A percentile compares a stretch with the other conserved stretches of the same genome.
Conservation (phyloP, 2,329 filamentous ascomycete species). For the Pseudofabraea citricarpa region DNA sequence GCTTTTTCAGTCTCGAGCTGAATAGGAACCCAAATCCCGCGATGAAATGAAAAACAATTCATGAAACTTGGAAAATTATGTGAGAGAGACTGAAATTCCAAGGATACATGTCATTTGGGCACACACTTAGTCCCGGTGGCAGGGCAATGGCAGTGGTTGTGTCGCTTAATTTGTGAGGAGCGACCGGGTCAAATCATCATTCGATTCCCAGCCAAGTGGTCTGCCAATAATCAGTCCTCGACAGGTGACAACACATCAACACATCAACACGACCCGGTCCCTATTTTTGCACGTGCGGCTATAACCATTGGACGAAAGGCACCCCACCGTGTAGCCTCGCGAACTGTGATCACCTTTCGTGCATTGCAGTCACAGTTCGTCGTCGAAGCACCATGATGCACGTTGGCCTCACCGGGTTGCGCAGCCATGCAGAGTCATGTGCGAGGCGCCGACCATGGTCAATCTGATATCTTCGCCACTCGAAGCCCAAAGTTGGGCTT, state of each 20-base stretch:
- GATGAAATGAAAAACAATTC: no score
- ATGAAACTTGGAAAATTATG: no score
- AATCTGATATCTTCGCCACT: not conserved
- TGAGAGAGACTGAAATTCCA: no score
- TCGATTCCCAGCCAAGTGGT: not conserved
- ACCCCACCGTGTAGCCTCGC: not conserved
- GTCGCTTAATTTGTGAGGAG: no score
- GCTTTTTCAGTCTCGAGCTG: no score
- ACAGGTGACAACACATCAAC: slow-evolving; percentile 1
- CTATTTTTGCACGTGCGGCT: not conserved
- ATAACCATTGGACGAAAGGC: not conserved
- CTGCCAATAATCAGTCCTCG: not conserved
- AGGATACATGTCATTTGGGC: no score
- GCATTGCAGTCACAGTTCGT: not conserved
- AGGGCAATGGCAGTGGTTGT: no score
- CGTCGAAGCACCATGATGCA: not conserved
- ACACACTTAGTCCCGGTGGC: no score
- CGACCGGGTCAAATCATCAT: no score
- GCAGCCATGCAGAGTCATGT: not conserved
- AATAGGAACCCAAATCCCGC: no score
- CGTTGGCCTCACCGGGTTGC: not conserved
- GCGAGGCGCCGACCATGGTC: not conserved
- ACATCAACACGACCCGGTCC: not conserved
- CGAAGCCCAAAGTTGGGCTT: not conserved
- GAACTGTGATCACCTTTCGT: not conserved